Conservation (phyloP, 345 rosid genomes). For the Brassica cretica region DNA sequence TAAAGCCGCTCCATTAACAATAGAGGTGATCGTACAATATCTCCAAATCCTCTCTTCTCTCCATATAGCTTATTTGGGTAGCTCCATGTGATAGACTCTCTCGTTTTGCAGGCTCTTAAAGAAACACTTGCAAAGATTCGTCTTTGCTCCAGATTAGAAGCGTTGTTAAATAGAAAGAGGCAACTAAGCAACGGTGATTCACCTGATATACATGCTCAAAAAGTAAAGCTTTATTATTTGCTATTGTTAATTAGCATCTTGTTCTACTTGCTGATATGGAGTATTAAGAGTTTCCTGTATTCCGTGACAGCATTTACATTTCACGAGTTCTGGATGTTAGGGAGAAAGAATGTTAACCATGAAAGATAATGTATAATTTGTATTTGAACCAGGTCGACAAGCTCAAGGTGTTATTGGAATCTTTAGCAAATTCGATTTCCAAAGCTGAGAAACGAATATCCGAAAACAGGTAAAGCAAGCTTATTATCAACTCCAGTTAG, state of each 20-base stretch:
- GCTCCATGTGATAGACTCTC: conserved; percentile 3
- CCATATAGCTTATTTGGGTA: conserved; percentile 3
- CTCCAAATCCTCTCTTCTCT: conserved; percentile 12
- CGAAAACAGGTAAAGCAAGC: conserved; percentile 61
- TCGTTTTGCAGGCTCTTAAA: conserved; percentile 63
- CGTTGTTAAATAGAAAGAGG: conserved; percentile 72
- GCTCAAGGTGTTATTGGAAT: conserved; percentile 86
- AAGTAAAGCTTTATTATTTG: conserved; percentile 48
- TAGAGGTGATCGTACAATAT: conserved; percentile 56
- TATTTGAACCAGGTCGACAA: conserved; percentile 72
- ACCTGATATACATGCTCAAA: conserved; percentile 86
- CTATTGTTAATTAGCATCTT: not conserved
- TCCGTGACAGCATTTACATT: not conserved
- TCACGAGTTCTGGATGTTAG: conserved; percentile 16
- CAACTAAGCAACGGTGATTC: conserved; percentile 73
- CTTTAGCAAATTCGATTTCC: conserved; percentile 70
- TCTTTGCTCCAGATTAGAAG: conserved; percentile 77
- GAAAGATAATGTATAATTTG: conserved; percentile 22
- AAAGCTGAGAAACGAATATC: conserved; percentile 89
- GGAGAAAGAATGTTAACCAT: conserved; percentile 6
- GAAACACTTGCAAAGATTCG: conserved; percentile 75
- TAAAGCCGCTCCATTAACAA: conserved; percentile 50
- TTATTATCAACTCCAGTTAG: not conserved
- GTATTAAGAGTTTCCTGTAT: not conserved
- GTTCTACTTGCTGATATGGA: not conserved